These are phyloP conservation scores for Vanilla planifolia DNA, from an alignment of 106 monocot genomes.

Conservation along the genomic window DNA sequence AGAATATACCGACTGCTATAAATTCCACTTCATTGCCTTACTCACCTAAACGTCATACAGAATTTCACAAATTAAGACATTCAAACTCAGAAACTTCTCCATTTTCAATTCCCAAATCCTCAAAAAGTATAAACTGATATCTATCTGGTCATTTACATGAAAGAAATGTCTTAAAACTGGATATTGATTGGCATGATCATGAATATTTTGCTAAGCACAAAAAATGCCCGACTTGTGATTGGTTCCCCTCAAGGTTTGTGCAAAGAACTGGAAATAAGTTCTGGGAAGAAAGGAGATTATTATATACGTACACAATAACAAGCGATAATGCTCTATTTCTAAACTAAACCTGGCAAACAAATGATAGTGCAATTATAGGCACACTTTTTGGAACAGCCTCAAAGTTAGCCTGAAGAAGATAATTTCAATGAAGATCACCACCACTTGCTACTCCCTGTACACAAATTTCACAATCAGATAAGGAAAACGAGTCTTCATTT, in stretches of 20 bases:
- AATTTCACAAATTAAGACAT: no score
- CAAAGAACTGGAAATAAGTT: constrained; percentile 95
- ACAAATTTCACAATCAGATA: background rate
- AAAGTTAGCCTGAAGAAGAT: constrained; percentile 59
- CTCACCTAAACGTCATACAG: no score
- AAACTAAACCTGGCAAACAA: constrained; percentile 99
- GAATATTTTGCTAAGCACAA: no score
- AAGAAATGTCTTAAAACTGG: background rate
- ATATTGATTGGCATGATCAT: background rate
- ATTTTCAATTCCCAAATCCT: background rate
- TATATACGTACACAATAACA: background rate
- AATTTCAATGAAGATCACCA: constrained; percentile 61
- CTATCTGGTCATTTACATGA: background rate
- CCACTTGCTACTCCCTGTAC: constrained; percentile 71
- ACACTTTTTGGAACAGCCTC: constrained; percentile 77
- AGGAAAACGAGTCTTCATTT: background rate
- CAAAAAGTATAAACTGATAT: background rate
- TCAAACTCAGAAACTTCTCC: background rate
- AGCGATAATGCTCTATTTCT: background rate
- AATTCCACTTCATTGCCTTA: no score
- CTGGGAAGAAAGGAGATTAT: constrained; percentile 28
- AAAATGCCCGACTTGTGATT: constrained; percentile 94
- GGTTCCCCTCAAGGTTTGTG: constrained; percentile 80
- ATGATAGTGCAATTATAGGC: constrained; percentile 79
- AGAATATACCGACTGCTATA: no score